Evolutionary conservation across 2,329 filamentous ascomycete genomes (phyloP), one percentile per base, ranked within the genome.

Genomic region (Fusarium odoratissimum): DNA sequence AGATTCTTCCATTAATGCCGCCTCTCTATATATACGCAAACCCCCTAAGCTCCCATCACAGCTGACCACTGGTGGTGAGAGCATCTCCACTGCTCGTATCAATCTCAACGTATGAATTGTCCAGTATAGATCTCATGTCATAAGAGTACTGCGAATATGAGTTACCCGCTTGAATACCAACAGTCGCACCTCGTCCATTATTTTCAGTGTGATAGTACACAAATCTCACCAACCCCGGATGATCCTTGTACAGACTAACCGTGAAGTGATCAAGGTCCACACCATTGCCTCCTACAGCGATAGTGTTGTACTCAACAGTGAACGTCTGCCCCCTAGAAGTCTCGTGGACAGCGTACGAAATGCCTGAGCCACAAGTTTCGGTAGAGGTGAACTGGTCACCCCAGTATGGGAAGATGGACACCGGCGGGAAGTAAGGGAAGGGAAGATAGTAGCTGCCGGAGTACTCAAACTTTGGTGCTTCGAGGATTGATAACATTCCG

Each of bases 381-480:
- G 16, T 9, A 1, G 11, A 4, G 5, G 2, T 30, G 5, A 17
- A 48, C 28, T 8, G 5, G 2, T 48, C 46, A 3, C 11, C 0
- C 46, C 46, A 37, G 23, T 52, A 52, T 6, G 49, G 49, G 6
- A 52, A 37, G 13, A 52, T 52, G 3, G 49, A 1, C 0, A 52
- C 49, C 0, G 31, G 1, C 3, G 49, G 49, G 49, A 16, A 37
- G 12, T 52, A 52, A 0, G 8, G 1, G 12, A 52, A 35, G 1
- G 49, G 49, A 0, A 52, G 33, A 8, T 52, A n/a, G 12, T 37
- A 52, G 33, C 21, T 52, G 0, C 49, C 49, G 0, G 0, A 0
- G 7, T 37, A 25, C 9, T 25, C 1, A 35, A 17, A 1, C 10
- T 7, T 5, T 21, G 48, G 31, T 1, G 48, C 31, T 21, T 48